Base-by-base conservation (phyloP, 306 rosid genomes). In the Fagus sylvatica region DNA sequence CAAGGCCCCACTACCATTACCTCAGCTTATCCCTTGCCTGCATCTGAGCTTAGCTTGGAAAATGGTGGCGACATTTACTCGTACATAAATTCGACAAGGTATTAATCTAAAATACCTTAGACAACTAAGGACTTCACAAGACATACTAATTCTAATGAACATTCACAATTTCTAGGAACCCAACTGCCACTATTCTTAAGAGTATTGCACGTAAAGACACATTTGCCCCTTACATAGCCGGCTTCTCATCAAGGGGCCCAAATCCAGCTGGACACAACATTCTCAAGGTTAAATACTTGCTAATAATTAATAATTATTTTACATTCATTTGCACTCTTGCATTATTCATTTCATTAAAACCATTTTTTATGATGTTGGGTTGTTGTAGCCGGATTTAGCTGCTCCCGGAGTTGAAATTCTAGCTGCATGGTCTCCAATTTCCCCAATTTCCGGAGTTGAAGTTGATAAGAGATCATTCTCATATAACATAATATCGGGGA, bases 171-270 rank as follows among this genome's bases (percentile, higher is more conserved):
- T 46, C 12, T 46, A 84, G 88, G 40, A 80, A 73, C 59, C 30
- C 90, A 54, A 82, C 83, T 0, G 87, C 89, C 13, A 85, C 94
- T 1, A 82, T 85, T 53, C 69, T 74, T 2, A 88, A 41, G 81
- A 84, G 79, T 56, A 48, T 49, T 0, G 88, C 74, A 60, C 72
- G 1, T 0, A 62, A 48, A 1, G 82, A 91, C 32, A 30, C 59
- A 2, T 10, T 37, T 33, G 81, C 90, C 12, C 90, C 93, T 11
- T 78, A 71, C 2, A 1, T 84, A 3, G 82, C 72, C 11, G 9
- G 75, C 0, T 87, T 78, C 57, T 91, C 96, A n/a, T 84, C 96
- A 1, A 85, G 91, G 65, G 96, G 96, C 48, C 93, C 93, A 6
- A 89, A 78, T 62, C 87, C 78, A 34, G 1, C 22, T 51, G 77